Evolutionary conservation across 2,329 filamentous ascomycete species (phyloP), one percentile per base, ranked within the genome.

Genomic region (Phaeophleospora eucalypticola): DNA sequence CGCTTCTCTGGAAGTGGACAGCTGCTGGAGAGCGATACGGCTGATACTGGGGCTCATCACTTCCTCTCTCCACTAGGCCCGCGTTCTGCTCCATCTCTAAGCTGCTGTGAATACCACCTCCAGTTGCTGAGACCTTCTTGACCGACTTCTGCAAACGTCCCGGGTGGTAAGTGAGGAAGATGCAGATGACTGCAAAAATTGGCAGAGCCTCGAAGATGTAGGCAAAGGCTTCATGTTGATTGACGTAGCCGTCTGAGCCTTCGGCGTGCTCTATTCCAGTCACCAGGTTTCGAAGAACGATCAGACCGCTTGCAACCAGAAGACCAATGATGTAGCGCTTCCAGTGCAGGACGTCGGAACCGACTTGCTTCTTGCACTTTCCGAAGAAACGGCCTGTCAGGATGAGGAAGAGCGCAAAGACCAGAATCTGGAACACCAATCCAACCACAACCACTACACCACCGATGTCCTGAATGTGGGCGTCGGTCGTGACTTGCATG

Each of bases 391-490:
- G 48, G 1, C 69, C 52, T 0, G 76, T 70, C 2, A 73, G 71
- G 4, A 72, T 48, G 36, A 78, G 63, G 56, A 84, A 84, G 24
- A 82, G 62, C 17, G 70, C 71, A 52, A 84, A 83, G 45, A 78
- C 72, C 36, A 79, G 32, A 16, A 84, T 69, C 58, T 84, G 81
- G 19, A 83, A 61, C 27, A 77, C 60, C 2, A 85, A 65, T 1
- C 81, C 81, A 1, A 57, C 74, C 4, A 83, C 63, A 12, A 83
- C 73, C 36, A 83, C 66, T 14, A 73, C 70, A 51, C 77, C 61
- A n/a, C 75, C 77, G 14, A 64, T 63, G 17, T 70, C 4, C 57
- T 56, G 46, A 14, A 52, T 42, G 8, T 45, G 36, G 9, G 15
- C 3, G 61, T 51, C 55, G 60, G 43, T 49, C 18, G 49, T 46